A percentile compares a stretch with the other conserved stretches of the same genome.
phyloP scores from a whole-genome alignment of 2,329 filamentous ascomycete species.

The Aspergillus ochraceus region DNA sequence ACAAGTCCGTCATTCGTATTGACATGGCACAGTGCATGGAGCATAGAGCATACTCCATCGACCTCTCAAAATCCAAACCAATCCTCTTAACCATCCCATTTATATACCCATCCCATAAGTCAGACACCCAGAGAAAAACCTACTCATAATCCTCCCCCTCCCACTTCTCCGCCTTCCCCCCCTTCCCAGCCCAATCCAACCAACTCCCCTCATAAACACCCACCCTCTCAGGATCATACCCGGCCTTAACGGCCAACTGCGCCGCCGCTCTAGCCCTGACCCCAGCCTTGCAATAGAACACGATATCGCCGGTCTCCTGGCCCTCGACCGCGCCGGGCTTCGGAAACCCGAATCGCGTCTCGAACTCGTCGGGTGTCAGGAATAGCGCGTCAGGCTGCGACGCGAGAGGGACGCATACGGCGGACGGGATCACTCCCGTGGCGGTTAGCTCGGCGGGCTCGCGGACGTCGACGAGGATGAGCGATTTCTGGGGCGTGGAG shows the following conservation, averaged over 20 bases:
- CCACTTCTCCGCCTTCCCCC: conserved; percentile 62
- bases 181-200: conserved; percentile 76
- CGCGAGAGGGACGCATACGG: conserved; percentile 78
- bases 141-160: conserved; percentile 27
- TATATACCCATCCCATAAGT: too few relatives aligned
- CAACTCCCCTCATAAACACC: conserved; percentile 54
- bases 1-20: background rate
- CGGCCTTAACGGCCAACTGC: conserved; percentile 70
- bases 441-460: conserved; percentile 47
- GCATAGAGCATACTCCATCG: background rate
- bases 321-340: conserved; percentile 61
- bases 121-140: background rate
- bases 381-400: conserved; percentile 78
- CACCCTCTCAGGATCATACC: conserved; percentile 66
- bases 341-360: conserved; percentile 75
- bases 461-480: conserved; percentile 48
- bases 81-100: too few relatives aligned
- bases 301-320: conserved; percentile 42
- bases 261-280: conserved; percentile 79
- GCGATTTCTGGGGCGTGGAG: conserved; percentile 25
- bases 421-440: conserved; percentile 67
- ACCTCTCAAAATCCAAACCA: background rate
- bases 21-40: background rate
- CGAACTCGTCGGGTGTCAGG: conserved; percentile 74
- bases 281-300: conserved; percentile 94